phyloP scores from a whole-genome alignment of 2,329 filamentous ascomycete species.

The Botrytis aclada region DNA sequence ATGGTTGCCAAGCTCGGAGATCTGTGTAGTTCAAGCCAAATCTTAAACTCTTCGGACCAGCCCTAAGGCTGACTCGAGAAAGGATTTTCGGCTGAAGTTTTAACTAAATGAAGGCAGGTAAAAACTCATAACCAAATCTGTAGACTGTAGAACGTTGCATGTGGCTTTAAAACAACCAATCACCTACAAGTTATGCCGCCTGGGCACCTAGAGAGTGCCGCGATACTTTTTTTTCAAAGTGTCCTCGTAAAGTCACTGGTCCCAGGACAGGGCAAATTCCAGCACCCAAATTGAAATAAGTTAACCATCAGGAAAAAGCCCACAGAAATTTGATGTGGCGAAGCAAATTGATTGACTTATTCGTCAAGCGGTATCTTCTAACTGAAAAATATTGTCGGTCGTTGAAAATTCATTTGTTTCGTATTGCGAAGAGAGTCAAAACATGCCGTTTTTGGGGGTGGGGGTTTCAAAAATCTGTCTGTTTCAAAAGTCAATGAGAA shows the following conservation, averaged over 20 bases:
- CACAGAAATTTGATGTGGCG: background rate
- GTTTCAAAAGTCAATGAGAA: background rate
- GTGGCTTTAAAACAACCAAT: background rate
- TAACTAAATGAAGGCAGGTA: background rate
- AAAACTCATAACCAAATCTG: background rate
- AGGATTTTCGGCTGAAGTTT: background rate
- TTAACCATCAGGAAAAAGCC: background rate
- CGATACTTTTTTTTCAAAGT: background rate
- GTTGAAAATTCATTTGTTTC: background rate
- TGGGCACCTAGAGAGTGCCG: background rate
- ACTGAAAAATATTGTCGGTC: background rate
- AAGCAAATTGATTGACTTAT: background rate
- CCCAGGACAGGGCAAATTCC: background rate
- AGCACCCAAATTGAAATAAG: background rate
- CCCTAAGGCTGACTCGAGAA: background rate
- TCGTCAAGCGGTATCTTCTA: background rate
- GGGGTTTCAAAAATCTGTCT: background rate
- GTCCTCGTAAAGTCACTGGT: background rate
- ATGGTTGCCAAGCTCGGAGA: background rate
- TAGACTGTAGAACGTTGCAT: background rate
- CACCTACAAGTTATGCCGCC: background rate
- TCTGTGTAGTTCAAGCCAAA: background rate
- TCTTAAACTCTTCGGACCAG: background rate
- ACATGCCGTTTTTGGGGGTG: background rate
- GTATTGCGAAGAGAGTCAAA: background rate